A percentile compares a stretch with the other conserved stretches of the same genome.
phyloP scores from a whole-genome alignment of 2,329 filamentous ascomycete genomes.

The Scedosporium apiospermum region DNA sequence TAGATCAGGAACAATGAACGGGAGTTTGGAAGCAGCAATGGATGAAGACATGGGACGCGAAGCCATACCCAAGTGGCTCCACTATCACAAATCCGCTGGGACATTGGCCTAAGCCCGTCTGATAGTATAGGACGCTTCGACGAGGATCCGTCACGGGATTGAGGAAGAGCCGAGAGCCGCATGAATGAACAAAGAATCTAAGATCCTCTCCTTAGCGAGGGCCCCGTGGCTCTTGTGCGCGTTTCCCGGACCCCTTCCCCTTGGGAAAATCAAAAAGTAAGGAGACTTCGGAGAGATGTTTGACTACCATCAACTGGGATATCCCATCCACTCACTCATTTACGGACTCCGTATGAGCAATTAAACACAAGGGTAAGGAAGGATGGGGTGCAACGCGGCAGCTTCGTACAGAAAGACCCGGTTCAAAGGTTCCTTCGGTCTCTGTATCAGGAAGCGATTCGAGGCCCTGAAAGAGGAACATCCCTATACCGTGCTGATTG shows the following conservation, averaged over 20 bases:
- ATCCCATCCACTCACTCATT: no score
- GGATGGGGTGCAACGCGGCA: not conserved
- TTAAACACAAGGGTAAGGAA: not conserved
- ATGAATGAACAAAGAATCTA: not conserved
- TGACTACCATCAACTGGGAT: not conserved
- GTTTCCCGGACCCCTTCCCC: not conserved
- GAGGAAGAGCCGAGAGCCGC: not conserved
- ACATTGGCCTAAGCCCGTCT: not conserved
- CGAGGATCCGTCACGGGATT: not conserved
- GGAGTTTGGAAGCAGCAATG: not conserved
- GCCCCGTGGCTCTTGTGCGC: not conserved
- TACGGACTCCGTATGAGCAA: not conserved
- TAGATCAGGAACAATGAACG: not conserved
- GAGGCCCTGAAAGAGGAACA: not conserved
- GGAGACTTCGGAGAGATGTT: not conserved
- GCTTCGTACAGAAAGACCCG: no score
- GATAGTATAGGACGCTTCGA: no score
- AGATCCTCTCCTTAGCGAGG: not conserved
- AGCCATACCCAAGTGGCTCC: not conserved
- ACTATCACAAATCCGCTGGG: not conserved
- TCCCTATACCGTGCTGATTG: not conserved
- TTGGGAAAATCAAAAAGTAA: not conserved
- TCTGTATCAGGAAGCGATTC: not conserved
- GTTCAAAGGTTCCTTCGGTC: not conserved
- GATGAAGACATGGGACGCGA: not conserved